These are phyloP conservation scores for Choiromyces venosus DNA, from an alignment of 495 filamentous ascomycete species.

Conservation along the genomic window DNA sequence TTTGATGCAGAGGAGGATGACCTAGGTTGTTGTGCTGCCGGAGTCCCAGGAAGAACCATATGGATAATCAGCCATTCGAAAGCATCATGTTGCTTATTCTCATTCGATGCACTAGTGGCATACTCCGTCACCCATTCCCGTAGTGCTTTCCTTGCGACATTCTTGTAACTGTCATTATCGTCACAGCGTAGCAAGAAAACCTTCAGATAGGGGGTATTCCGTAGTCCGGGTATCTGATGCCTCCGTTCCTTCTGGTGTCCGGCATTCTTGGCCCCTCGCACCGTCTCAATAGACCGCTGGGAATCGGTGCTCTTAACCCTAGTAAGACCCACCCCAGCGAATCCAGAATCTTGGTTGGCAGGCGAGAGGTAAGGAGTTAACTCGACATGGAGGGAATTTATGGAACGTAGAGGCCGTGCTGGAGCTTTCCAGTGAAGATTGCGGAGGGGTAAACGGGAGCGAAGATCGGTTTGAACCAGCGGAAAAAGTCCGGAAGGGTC, in stretches of 20 bases:
- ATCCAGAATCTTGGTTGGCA: constrained; percentile 42
- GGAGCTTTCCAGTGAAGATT: constrained; percentile 97
- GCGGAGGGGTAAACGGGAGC: constrained; percentile 74
- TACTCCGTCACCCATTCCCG: constrained; percentile 87
- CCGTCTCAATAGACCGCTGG: constrained; percentile 32
- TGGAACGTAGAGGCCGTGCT: constrained; percentile 80
- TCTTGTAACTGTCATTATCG: constrained; percentile 90
- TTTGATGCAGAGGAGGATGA: constrained; percentile 44
- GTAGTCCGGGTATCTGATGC: constrained; percentile 91
- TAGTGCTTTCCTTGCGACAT: constrained; percentile 65
- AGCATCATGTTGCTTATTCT: constrained; percentile 76
- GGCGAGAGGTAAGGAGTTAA: constrained; percentile 58
- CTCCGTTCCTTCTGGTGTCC: constrained; percentile 56
- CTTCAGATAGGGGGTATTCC: constrained; percentile 91
- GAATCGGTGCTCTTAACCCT: constrained; percentile 47
- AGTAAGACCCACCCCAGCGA: constrained; percentile 37
- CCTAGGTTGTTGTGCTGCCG: constrained; percentile 64
- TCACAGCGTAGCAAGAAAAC: constrained; percentile 83
- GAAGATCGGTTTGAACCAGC: constrained; percentile 67
- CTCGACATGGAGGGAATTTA: constrained; percentile 84
- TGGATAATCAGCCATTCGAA: constrained; percentile 96
- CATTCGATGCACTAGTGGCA: constrained; percentile 49
- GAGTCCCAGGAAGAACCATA: constrained; percentile 74
- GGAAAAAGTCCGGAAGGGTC: constrained; percentile 84
- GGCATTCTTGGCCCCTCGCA: constrained; percentile 24